These are phyloP conservation scores for Vigna angularis DNA, from an alignment of 306 rosid genomes.

Conservation along the genomic window DNA sequence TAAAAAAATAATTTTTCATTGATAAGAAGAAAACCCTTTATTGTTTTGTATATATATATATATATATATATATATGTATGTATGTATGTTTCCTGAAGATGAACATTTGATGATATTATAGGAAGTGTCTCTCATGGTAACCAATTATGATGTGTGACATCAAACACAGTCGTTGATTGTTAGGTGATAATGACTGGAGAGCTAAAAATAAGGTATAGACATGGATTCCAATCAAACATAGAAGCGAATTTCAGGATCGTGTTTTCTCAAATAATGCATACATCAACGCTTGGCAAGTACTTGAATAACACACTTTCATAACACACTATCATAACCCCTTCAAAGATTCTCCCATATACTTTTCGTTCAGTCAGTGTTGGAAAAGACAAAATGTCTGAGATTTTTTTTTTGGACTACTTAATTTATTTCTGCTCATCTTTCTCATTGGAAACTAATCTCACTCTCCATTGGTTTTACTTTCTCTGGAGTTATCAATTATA, in stretches of 20 bases:
- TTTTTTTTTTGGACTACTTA: background rate
- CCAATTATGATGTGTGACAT: conserved; percentile 16
- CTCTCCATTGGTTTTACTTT: background rate
- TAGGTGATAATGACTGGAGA: conserved; percentile 24
- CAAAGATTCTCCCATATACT: conserved; percentile 10
- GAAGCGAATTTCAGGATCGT: conserved; percentile 28
- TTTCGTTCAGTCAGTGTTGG: background rate
- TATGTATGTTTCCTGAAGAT: background rate
- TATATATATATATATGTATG: too few species aligned
- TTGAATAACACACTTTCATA: background rate
- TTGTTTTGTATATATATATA: background rate
- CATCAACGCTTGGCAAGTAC: background rate
- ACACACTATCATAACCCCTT: conserved; percentile 7
- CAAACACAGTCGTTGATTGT: conserved; percentile 1
- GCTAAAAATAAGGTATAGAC: conserved; percentile 12
- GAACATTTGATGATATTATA: background rate
- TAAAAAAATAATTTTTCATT: background rate
- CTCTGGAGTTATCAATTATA: background rate
- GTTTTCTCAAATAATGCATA: conserved; percentile 9
- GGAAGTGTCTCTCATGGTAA: background rate
- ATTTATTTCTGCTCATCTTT: background rate
- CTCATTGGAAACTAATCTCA: background rate
- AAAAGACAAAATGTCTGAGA: conserved; percentile 12
- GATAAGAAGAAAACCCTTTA: background rate
- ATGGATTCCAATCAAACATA: conserved; percentile 13